These are phyloP conservation scores for Paxillus ammoniavirescens DNA, from an alignment of 768 basidiomycete genomes.

Conservation along the genomic window DNA sequence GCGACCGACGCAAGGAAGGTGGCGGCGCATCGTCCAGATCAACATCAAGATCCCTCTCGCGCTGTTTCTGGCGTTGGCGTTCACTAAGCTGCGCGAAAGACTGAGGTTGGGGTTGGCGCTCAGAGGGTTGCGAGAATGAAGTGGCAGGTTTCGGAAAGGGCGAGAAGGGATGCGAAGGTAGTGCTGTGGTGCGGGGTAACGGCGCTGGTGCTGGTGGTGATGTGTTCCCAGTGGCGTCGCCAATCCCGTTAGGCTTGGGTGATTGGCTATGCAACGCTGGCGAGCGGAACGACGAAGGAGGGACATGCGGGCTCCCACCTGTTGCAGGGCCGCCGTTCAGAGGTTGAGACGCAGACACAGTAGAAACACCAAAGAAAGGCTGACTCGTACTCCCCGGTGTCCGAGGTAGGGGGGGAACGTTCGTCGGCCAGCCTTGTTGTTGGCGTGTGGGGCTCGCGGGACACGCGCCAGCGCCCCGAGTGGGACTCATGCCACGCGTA, in stretches of 20 bases:
- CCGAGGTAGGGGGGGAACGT: constrained; percentile 30
- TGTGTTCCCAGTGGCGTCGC: background rate
- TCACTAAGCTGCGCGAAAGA: constrained; percentile 18
- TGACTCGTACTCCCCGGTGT: constrained; percentile 16
- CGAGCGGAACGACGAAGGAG: background rate
- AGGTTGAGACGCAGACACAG: background rate
- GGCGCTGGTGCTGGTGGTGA: constrained; percentile 11
- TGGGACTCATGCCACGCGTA: constrained; percentile 8
- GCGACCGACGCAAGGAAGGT: constrained; percentile 39
- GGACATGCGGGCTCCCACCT: background rate
- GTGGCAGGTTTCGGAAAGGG: constrained; percentile 20
- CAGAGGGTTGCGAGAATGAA: constrained; percentile 9
- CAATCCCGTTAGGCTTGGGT: constrained; percentile 10
- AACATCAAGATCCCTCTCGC: constrained; percentile 21
- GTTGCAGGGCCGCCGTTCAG: too few relatives aligned
- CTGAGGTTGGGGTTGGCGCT: constrained; percentile 9
- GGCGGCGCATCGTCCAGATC: constrained; percentile 44
- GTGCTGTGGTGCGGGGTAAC: constrained; percentile 24
- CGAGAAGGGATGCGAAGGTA: constrained; percentile 9
- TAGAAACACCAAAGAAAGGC: constrained; percentile 11
- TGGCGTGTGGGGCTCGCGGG: constrained; percentile 16
- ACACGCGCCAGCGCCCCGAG: background rate
- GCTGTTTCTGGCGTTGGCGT: constrained; percentile 26
- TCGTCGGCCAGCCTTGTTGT: constrained; percentile 20
- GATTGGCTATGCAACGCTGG: constrained; percentile 2